phyloP scores from a whole-genome alignment of 2,329 filamentous ascomycete species.

The Dactylella cylindrospora region DNA sequence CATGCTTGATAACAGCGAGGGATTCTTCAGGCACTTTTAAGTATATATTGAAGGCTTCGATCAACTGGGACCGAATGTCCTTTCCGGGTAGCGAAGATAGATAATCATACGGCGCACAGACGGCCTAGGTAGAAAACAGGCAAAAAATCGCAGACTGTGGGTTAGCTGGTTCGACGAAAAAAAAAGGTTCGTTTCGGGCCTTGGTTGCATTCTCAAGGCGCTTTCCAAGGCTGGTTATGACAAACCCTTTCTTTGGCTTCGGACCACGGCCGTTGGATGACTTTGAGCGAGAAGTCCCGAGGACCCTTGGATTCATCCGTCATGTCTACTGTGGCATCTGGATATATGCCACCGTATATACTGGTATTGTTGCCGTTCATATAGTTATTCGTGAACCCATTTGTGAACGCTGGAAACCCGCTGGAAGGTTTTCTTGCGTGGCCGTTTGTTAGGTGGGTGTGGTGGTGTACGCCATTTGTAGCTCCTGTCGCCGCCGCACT shows the following conservation, averaged over 20 bases:
- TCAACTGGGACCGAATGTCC: constrained; percentile 77
- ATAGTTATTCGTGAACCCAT: no score
- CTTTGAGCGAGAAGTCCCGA: constrained; percentile 31
- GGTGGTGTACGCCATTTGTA: no score
- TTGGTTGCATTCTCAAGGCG: constrained; percentile 51
- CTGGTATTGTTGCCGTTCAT: no score
- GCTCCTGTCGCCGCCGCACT: no score
- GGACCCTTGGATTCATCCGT: constrained; percentile 10
- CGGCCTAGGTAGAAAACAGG: constrained; percentile 20
- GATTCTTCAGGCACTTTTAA: constrained; percentile 70
- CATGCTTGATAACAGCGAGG: constrained; percentile 73
- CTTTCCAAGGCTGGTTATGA: constrained; percentile 51
- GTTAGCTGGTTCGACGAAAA: no score
- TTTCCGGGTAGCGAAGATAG: constrained; percentile 77
- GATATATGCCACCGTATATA: no score
- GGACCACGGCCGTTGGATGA: constrained; percentile 41
- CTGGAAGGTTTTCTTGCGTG: constrained; percentile 32
- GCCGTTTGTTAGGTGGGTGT: constrained; percentile 7
- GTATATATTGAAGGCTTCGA: constrained; percentile 79
- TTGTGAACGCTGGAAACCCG: no score
- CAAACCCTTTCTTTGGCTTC: constrained; percentile 52
- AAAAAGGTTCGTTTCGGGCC: no score
- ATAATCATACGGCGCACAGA: constrained; percentile 69
- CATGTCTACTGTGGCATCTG: not conserved
- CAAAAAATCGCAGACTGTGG: no score